Conservation (phyloP, 257 asterid genomes). For the Jasminum sambac region DNA sequence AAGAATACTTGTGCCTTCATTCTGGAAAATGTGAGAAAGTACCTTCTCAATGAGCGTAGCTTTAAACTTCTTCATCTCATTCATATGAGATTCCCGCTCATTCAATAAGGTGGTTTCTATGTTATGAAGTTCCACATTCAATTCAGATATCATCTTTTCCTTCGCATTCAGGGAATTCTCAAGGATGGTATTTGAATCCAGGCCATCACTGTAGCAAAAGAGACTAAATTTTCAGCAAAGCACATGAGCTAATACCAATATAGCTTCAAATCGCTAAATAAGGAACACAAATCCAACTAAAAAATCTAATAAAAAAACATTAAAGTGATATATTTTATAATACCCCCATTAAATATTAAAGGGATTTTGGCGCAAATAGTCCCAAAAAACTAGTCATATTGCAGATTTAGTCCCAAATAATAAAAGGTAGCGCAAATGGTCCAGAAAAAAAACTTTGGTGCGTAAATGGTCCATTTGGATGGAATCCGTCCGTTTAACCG, state of each 20-base stretch:
- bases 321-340: not conserved
- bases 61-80: conserved; percentile 87
- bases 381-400: too few species aligned
- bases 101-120: conserved; percentile 75
- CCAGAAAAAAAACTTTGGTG: too few species aligned
- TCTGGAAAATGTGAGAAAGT: conserved; percentile 5
- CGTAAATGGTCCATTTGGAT: too few species aligned
- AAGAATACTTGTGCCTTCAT: not conserved
- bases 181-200: conserved; percentile 71
- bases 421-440: too few species aligned
- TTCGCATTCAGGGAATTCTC: conserved; percentile 89
- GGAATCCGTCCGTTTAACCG: too few species aligned
- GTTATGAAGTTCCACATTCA: conserved; percentile 90
- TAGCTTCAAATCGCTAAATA: conserved; percentile 17
- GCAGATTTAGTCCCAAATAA: too few species aligned
- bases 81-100: conserved; percentile 78
- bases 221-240: conserved; percentile 14
- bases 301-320: conserved; percentile 6
- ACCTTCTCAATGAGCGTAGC: conserved; percentile 80
- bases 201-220: conserved; percentile 61
- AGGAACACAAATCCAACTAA: conserved; percentile 15
- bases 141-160: conserved; percentile 89
- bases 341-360: not conserved
- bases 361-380: too few species aligned
- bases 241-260: conserved; percentile 5